Base-by-base conservation (phyloP, 129 eudicot genomes). In the Dittrichia graveolens region DNA sequence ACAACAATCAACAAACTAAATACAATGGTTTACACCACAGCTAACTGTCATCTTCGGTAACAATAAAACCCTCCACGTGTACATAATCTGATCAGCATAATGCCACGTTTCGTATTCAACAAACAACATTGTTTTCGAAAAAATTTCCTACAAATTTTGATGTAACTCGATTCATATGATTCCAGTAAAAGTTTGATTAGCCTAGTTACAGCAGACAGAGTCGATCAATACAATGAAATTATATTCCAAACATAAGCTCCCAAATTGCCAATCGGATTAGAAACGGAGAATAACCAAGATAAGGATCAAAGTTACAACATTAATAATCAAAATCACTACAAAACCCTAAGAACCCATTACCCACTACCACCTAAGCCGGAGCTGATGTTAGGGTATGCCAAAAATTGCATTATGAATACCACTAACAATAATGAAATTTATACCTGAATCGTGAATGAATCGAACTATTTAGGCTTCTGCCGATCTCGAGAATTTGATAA, bases 381-480 rank as follows among this genome's bases (percentile, higher is more conserved):
- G 62, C 16, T 54, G 41, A 70, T 24, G 18, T 40, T 70, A 70
- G 75, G 75, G 53, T 40, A 40, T 38, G 42, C 2, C 49, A 24
- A 10, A 34, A 53, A n/a, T 52, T 54, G 38, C 38, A 53, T 24
- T 52, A 10, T 47, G 10, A 42, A 53, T 13, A 75, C 34, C n/a
- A n/a, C 54, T 2, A 18, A 71, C 37, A 7, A 34, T 16, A 8
- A 42, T 31, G 24, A 44, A 41, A 47, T 3, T 6, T 55, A 7
- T 75, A 24, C 31, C 31, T 24, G 31, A 24, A 24, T 24, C 31
- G 31, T 24, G 31, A 0, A 24, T 24, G 31, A 24, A 24, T 2
- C 31, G 31, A 24, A 24, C 31, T 0, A 24, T 24, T 24, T 24
- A 24, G 31, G 31, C 31, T 24, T 24, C 31, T 24, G 31, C 31